These are phyloP conservation scores for Solanum gandarillasii DNA, from an alignment of 257 asterid genomes.

Conservation along the genomic window DNA sequence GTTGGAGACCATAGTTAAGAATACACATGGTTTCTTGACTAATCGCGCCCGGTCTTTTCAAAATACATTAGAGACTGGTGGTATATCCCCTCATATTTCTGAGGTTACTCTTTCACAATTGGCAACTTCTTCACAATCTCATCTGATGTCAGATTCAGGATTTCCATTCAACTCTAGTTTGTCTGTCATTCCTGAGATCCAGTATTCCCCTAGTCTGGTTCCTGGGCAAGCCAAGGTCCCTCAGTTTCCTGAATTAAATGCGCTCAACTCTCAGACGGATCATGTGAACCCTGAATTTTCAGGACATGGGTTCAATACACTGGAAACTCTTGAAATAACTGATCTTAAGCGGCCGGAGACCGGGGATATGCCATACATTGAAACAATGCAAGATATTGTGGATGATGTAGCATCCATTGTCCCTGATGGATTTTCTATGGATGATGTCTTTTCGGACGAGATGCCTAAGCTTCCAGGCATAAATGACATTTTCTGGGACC, in stretches of 20 bases:
- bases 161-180: conserved; percentile 3
- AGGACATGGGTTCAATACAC: conserved; percentile 17
- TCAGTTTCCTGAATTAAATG: conserved; percentile 17
- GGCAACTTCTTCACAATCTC: conserved; percentile 13
- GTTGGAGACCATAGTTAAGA: conserved; percentile 34
- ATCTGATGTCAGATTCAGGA: neutral
- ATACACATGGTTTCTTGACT: conserved; percentile 38
- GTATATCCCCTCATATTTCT: conserved; percentile 32
- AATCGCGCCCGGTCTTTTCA: conserved; percentile 25
- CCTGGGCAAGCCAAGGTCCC: conserved; percentile 9
- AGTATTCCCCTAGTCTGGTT: conserved; percentile 17
- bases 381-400: conserved; percentile 26
- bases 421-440: conserved; percentile 29
- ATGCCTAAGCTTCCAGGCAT: conserved; percentile 57
- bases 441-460: conserved; percentile 36
- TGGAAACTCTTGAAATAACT: conserved; percentile 5
- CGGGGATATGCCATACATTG: conserved; percentile 9
- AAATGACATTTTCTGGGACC: conserved; percentile 75
- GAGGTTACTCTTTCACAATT: conserved; percentile 51
- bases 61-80: conserved; percentile 27
- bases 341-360: conserved; percentile 19
- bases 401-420: conserved; percentile 28
- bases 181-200: conserved; percentile 23
- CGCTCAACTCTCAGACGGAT: neutral
- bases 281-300: conserved; percentile 17